phyloP scores from a whole-genome alignment of 2,329 filamentous ascomycete species.

The Botrytis fragariae region DNA sequence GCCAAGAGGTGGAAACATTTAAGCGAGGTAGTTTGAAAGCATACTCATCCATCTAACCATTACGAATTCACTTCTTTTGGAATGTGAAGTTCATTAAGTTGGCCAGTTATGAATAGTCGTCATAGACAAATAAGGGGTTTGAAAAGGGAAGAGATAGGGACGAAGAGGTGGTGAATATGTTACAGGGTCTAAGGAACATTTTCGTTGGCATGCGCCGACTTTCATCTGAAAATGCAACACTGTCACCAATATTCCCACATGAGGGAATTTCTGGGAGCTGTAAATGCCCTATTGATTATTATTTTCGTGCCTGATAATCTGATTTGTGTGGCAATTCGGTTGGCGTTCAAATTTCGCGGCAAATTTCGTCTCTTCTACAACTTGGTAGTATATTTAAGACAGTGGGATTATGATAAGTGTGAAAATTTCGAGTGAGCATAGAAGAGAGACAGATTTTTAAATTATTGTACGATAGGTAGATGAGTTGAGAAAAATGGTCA shows the following conservation, averaged over 20 bases:
- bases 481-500: not conserved
- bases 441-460: accelerated
- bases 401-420: not conserved
- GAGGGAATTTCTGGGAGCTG: accelerated
- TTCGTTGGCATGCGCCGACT: not conserved
- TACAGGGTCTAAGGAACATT: not conserved
- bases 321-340: not conserved
- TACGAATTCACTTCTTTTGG: not conserved
- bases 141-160: accelerated
- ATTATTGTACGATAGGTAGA: accelerated
- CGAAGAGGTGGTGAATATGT: not conserved
- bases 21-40: not conserved
- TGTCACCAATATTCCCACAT: not conserved
- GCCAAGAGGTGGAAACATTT: not conserved
- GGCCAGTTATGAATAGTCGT: no score
- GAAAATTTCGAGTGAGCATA: not conserved
- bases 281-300: accelerated
- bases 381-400: not conserved
- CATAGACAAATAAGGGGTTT: not conserved
- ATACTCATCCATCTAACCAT: not conserved
- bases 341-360: accelerated
- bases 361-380: not conserved
- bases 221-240: not conserved
- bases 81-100: no score
- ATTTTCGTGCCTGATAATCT: accelerated